These are phyloP conservation scores for Luffa acutangula DNA, from an alignment of 306 rosid genomes.

Conservation along the genomic window DNA sequence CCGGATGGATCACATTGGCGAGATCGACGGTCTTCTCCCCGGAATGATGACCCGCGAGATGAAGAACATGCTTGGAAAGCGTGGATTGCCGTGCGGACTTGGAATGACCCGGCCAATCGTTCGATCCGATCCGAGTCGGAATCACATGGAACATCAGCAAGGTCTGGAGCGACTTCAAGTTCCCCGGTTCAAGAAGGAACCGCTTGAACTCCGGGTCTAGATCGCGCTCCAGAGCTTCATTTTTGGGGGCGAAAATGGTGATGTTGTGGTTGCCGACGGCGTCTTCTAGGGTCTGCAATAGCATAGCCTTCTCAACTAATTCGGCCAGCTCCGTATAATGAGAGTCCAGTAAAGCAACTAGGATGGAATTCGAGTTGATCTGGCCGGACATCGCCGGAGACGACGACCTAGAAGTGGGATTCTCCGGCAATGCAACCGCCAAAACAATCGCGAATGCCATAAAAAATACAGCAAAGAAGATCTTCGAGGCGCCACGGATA, in stretches of 20 bases:
- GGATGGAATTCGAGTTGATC: constrained; percentile 23
- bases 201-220: constrained; percentile 23
- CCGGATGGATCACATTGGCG: constrained; percentile 16
- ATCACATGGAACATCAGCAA: constrained; percentile 20
- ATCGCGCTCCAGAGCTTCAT: constrained; percentile 24
- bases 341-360: constrained; percentile 23
- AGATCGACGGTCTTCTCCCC: constrained; percentile 17
- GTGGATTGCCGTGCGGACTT: constrained; percentile 1
- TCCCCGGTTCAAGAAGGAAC: constrained; percentile 19
- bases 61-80: constrained; percentile 5
- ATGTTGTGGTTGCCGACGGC: constrained; percentile 15
- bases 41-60: neutral
- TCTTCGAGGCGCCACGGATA: constrained; percentile 6
- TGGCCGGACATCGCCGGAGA: constrained; percentile 1
- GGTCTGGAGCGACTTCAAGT: constrained; percentile 16
- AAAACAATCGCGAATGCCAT: neutral
- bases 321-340: constrained; percentile 24
- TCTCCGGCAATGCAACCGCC: constrained; percentile 7
- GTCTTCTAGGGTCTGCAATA: constrained; percentile 15
- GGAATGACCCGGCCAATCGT: constrained; percentile 13
- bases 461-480: neutral
- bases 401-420: neutral
- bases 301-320: constrained; percentile 18
- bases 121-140: constrained; percentile 10
- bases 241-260: constrained; percentile 20